Evolutionary conservation across 163 green algal species (phyloP), one percentile per base, ranked within the genome.

Genomic region (Botryococcus braunii): DNA sequence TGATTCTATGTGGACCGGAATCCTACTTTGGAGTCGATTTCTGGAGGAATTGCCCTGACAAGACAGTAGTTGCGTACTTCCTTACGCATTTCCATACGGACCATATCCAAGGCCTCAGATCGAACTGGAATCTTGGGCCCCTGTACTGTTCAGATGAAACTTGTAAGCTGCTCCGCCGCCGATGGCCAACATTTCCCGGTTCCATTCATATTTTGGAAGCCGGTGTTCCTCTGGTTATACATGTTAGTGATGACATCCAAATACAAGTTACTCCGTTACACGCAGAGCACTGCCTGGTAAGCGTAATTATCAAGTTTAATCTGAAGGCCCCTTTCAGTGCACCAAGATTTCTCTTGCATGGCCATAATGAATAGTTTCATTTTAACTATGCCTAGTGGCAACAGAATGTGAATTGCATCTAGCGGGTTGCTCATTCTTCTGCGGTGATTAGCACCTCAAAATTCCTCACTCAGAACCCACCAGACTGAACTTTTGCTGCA

Each of bases 21-120:
- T n/a, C n/a, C n/a, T n/a, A n/a, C n/a, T n/a, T n/a, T n/a, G n/a
- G n/a, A n/a, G n/a, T n/a, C n/a, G n/a, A n/a, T n/a, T n/a, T n/a
- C n/a, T n/a, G n/a, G n/a, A n/a, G n/a, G n/a, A n/a, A n/a, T n/a
- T n/a, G n/a, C n/a, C n/a, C n/a, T n/a, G n/a, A n/a, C n/a, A n/a
- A n/a, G n/a, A n/a, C n/a, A 52, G 32, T 65, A 9, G 58, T 61
- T 4, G 69, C 47, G 29, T 68, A 52, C 69, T 74, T 74, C 39
- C 61, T 74, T 4, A 74, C 69, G 7, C 69, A 74, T 25, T 69
- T 74, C 61, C 69, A 74, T 25, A 49, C 69, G 3, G 69, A 74
- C 29, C 69, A 74, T 36, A 65, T 41, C 7, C 36, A 56, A 11
- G 69, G 69, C 2, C 38, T 74, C 27, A 36, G 43, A 13, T 27